Conservation (phyloP, 108 stramenopile genomes). For the Nitzschia sp. region DNA sequence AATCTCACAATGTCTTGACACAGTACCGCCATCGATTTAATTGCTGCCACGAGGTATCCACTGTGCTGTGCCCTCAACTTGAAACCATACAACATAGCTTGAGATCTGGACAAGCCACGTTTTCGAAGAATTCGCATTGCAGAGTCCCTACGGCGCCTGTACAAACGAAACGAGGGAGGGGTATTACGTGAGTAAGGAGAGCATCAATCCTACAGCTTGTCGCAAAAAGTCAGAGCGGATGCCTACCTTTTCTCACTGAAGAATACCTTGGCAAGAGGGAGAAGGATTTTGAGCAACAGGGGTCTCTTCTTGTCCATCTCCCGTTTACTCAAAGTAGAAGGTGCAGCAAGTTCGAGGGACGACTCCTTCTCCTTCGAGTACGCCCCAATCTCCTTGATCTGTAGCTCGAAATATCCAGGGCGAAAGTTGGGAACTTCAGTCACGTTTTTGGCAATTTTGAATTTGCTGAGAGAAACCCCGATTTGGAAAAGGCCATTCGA, state of each 20-base stretch:
- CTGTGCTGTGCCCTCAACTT: slow-evolving; percentile 30
- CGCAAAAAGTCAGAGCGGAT: no score
- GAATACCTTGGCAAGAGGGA: slow-evolving; percentile 58
- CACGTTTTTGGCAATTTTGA: slow-evolving; percentile 55
- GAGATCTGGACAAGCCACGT: slow-evolving; percentile 42
- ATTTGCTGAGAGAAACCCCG: slow-evolving; percentile 76
- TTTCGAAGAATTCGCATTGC: slow-evolving; percentile 66
- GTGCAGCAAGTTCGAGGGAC: slow-evolving; percentile 7
- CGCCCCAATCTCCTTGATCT: slow-evolving; percentile 64
- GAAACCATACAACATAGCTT: slow-evolving; percentile 61
- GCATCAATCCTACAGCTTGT: no score
- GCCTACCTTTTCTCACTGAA: slow-evolving; percentile 62
- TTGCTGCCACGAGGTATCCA: slow-evolving; percentile 35
- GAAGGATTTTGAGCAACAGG: slow-evolving; percentile 53
- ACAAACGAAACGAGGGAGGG: no score
- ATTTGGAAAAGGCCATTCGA: slow-evolving; percentile 71
- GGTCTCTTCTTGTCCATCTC: slow-evolving; percentile 62
- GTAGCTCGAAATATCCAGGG: slow-evolving; percentile 76
- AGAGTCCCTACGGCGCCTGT: slow-evolving; percentile 60
- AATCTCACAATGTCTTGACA: background rate
- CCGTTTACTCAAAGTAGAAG: slow-evolving; percentile 47
- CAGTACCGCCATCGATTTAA: background rate
- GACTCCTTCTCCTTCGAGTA: slow-evolving; percentile 20
- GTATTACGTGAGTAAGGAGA: slow-evolving; percentile 8
- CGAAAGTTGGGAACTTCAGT: slow-evolving; percentile 72